Base-by-base conservation (phyloP, 75 land plant genomes). In the Selaginella moellendorffii region DNA sequence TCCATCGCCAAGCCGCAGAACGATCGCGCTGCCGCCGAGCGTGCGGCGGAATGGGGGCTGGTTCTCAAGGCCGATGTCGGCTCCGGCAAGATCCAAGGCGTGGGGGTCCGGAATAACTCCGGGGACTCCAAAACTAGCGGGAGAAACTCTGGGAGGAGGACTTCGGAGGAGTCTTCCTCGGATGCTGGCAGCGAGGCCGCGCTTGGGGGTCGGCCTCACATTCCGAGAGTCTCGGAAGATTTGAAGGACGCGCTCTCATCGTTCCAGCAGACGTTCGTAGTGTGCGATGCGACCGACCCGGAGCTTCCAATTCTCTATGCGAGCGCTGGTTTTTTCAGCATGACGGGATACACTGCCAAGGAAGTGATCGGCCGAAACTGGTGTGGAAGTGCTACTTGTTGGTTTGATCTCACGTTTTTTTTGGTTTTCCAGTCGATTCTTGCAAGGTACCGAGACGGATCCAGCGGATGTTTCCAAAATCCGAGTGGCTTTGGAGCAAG, bases 21-120 rank as follows among this genome's bases (percentile, higher is more conserved):
- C 54, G 62, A 71, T 56, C 82, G 64, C 0, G 56, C 65, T 26
- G 84, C 92, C 2, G 87, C 74, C 14, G 29, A 81, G 62, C 53
- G 93, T 54, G 93, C 81, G 23, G 95, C 88, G 14, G 89, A 85
- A 71, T 89, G 96, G 96, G 96, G 96, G 0, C 71, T 83, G 31
- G 86, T 85, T 21, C 72, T 89, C 61, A 80, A 79, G 62, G 78
- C 95, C 0, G 88, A 88, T 73, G 28, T 72, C 65, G 12, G 81
- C 75, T 31, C 76, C 95, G 2, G n/a, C 59, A 19, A 56, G 9
- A 14, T 36, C 46, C 10, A 5, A 56, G 46, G 5, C 46, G 46
- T 14, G 14, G 46, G 46, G 5, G 46, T 36, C 5, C 46, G 46
- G n/a, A n/a, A n/a, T 36, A 14, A 14, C 46, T 36, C 46, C 46